phyloP scores from a whole-genome alignment of 202 grass and related monocot genomes.

The Hordeum pubiflorum region DNA sequence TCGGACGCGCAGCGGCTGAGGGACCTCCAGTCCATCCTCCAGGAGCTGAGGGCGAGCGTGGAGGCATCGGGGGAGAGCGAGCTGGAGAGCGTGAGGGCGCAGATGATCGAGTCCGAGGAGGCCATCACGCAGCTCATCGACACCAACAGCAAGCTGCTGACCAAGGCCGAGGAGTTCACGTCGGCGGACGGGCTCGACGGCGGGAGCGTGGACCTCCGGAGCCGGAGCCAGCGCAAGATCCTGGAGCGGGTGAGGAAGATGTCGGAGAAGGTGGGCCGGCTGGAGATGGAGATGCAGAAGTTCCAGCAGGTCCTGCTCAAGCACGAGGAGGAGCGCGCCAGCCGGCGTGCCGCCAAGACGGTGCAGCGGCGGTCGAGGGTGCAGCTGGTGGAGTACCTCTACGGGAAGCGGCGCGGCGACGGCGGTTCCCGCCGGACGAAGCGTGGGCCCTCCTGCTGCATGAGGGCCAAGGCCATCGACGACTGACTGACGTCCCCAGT shows the following conservation, averaged over 20 bases:
- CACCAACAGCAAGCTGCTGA: conserved; percentile 59
- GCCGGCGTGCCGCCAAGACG: conserved; percentile 23
- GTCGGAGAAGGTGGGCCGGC: conserved; percentile 69
- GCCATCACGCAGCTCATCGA: conserved; percentile 75
- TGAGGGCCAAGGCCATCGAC: conserved; percentile 59
- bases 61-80: conserved; percentile 34
- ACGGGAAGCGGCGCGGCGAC: conserved; percentile 53
- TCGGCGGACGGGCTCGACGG: neutral
- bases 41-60: conserved; percentile 47
- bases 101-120: conserved; percentile 61
- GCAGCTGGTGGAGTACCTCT: conserved; percentile 69
- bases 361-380: conserved; percentile 52
- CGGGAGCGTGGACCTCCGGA: conserved; percentile 35
- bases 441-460: conserved; percentile 61
- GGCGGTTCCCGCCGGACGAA: conserved; percentile 37
- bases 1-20: conserved; percentile 59
- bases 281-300: conserved; percentile 77
- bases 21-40: conserved; percentile 49
- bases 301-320: conserved; percentile 67
- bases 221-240: conserved; percentile 71
- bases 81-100: conserved; percentile 37
- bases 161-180: conserved; percentile 63
- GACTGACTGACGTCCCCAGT: conserved; percentile 39
- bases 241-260: conserved; percentile 57
- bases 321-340: conserved; percentile 59